phyloP scores from a whole-genome alignment of 306 rosid genomes.

The Castanea mollissima region DNA sequence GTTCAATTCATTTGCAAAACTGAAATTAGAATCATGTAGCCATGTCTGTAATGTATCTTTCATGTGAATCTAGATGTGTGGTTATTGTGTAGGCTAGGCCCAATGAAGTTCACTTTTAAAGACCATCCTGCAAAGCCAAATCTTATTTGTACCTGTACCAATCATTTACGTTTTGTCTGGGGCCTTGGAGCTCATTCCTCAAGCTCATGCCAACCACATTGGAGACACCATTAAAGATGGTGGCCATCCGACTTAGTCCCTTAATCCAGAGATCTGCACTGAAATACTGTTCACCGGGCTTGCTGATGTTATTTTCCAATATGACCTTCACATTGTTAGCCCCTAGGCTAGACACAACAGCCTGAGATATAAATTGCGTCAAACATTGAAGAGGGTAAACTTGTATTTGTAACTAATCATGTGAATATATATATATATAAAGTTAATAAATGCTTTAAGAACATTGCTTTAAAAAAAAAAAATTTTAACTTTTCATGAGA shows the following conservation, averaged over 20 bases:
- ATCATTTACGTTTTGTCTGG: slow-evolving; percentile 67
- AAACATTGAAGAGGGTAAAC: neutral
- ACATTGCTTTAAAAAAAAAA: no score
- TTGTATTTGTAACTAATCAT: neutral
- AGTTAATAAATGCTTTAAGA: fast-evolving
- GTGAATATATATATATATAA: neutral
- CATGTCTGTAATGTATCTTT: no score
- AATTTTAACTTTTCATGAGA: no score
- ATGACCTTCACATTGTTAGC: slow-evolving; percentile 25
- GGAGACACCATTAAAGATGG: slow-evolving; percentile 51
- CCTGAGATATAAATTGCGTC: neutral
- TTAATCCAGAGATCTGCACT: slow-evolving; percentile 57
- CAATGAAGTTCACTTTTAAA: neutral
- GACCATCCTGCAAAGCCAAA: neutral
- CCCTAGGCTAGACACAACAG: slow-evolving; percentile 1
- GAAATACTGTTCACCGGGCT: slow-evolving; percentile 70
- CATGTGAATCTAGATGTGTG: no score
- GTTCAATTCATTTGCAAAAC: neutral
- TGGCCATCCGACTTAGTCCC: slow-evolving; percentile 76
- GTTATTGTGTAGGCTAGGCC: neutral
- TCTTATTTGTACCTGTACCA: slow-evolving; percentile 61
- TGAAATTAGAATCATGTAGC: neutral
- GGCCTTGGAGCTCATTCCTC: slow-evolving; percentile 85
- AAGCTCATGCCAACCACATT: slow-evolving; percentile 82
- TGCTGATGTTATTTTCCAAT: slow-evolving; percentile 69